These are phyloP conservation scores for Malania oleifera DNA, from an alignment of 164 flowering plant species.

Conservation along the genomic window DNA sequence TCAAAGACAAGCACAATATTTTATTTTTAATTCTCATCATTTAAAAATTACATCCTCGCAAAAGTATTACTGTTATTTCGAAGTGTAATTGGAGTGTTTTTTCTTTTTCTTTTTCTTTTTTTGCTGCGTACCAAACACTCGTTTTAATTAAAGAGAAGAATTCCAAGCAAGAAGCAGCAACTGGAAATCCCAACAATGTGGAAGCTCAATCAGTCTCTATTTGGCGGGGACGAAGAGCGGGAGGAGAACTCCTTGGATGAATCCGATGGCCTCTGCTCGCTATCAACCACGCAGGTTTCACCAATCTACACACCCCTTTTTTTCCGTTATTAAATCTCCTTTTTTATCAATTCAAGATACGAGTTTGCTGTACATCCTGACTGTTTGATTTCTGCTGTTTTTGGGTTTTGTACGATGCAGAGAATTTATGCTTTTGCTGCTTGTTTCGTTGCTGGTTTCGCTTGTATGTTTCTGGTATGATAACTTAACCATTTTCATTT, in stretches of 20 bases:
- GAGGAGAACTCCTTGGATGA: slow-evolving; percentile 38
- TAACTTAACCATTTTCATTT: background rate
- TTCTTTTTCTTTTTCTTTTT: no score
- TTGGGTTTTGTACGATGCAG: slow-evolving; percentile 29
- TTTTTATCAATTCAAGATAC: background rate
- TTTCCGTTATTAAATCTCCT: background rate
- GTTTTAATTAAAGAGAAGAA: no score
- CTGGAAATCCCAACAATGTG: slow-evolving; percentile 47
- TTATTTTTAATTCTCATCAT: no score
- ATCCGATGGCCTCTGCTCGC: slow-evolving; percentile 44
- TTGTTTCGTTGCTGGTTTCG: slow-evolving; percentile 46
- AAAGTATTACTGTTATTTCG: no score
- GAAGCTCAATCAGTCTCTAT: slow-evolving; percentile 30
- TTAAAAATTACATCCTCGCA: no score
- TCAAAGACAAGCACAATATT: no score
- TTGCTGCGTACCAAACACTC: no score
- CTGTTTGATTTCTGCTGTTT: background rate
- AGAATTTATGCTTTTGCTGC: slow-evolving; percentile 65
- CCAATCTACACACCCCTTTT: background rate
- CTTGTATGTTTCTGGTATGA: slow-evolving; percentile 61
- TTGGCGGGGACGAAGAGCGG: slow-evolving; percentile 37
- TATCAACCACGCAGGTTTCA: slow-evolving; percentile 53
- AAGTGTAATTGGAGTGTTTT: no score
- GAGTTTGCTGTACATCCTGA: background rate
- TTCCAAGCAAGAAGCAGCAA: no score